Conservation (phyloP, 305 asterid genomes). For the Ilex paraguariensis region DNA sequence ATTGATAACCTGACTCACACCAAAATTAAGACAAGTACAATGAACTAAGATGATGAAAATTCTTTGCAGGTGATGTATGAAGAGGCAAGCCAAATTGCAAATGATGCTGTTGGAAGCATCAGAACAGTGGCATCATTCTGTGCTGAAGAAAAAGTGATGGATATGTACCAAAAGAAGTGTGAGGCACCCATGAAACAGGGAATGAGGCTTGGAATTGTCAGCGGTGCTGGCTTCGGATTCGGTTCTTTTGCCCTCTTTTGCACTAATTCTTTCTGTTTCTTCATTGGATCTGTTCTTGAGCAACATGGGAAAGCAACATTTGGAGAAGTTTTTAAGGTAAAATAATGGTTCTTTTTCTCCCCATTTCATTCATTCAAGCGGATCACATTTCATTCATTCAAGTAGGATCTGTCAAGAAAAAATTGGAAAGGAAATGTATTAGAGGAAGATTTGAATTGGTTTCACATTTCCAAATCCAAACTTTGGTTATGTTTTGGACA, state of each 20-base stretch:
- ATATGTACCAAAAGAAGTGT: slow-evolving; percentile 36
- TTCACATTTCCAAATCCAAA: too few species aligned
- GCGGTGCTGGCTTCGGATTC: slow-evolving; percentile 46
- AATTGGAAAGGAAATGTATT: too few species aligned
- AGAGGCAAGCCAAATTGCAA: slow-evolving; percentile 53
- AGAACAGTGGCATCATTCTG: slow-evolving; percentile 55
- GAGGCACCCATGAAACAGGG: slow-evolving; percentile 26
- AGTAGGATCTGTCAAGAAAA: too few species aligned
- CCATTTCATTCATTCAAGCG: too few species aligned
- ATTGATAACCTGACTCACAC: too few species aligned
- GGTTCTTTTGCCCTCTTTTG: slow-evolving; percentile 27
- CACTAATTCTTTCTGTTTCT: slow-evolving; percentile 39
- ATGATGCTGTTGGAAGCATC: slow-evolving; percentile 53
- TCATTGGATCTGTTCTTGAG: slow-evolving; percentile 48
- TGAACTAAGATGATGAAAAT: background rate
- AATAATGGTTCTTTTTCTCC: background rate
- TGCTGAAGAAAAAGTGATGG: slow-evolving; percentile 51
- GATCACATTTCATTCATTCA: too few species aligned
- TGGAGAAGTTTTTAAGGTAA: slow-evolving; percentile 41
- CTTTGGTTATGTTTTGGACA: too few species aligned
- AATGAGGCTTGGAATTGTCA: slow-evolving; percentile 27
- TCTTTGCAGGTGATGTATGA: slow-evolving; percentile 33
- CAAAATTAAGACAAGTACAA: too few species aligned
- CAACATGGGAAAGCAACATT: slow-evolving; percentile 31
- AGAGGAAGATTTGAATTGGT: too few species aligned